Conservation (phyloP, 306 rosid species). For the Acacia melanoxylon region DNA sequence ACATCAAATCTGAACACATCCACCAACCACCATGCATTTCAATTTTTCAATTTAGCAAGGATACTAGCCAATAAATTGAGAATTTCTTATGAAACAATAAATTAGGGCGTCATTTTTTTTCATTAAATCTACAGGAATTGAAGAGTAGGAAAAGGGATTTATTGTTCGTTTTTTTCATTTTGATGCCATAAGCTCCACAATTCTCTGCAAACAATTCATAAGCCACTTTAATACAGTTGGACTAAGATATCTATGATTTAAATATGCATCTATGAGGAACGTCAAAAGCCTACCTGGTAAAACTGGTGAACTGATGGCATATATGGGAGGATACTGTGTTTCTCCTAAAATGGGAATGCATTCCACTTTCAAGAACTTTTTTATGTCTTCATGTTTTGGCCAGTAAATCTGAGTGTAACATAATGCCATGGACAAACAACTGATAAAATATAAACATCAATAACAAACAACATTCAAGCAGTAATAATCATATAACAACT, state of each 20-base stretch:
- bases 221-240: slow-evolving; percentile 5
- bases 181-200: slow-evolving; percentile 4
- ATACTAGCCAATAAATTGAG: background rate
- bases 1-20: background rate
- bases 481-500: slow-evolving; percentile 20
- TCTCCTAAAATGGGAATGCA: slow-evolving; percentile 74
- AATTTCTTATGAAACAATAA: background rate
- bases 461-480: slow-evolving; percentile 24
- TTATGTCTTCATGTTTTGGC: slow-evolving; percentile 88
- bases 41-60: background rate
- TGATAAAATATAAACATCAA: background rate
- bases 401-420: slow-evolving; percentile 64
- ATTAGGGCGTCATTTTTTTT: background rate
- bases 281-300: slow-evolving; percentile 57
- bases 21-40: background rate
- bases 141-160: background rate
- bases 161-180: background rate
- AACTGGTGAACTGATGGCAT: slow-evolving; percentile 82
- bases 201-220: background rate
- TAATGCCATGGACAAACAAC: slow-evolving; percentile 24
- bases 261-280: slow-evolving; percentile 18
- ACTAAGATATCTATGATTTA: slow-evolving; percentile 11
- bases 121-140: background rate
- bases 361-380: slow-evolving; percentile 82
- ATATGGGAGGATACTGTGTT: slow-evolving; percentile 70